Conservation (phyloP, 441 rosid genomes). For the Arabidopsis lyrata region DNA sequence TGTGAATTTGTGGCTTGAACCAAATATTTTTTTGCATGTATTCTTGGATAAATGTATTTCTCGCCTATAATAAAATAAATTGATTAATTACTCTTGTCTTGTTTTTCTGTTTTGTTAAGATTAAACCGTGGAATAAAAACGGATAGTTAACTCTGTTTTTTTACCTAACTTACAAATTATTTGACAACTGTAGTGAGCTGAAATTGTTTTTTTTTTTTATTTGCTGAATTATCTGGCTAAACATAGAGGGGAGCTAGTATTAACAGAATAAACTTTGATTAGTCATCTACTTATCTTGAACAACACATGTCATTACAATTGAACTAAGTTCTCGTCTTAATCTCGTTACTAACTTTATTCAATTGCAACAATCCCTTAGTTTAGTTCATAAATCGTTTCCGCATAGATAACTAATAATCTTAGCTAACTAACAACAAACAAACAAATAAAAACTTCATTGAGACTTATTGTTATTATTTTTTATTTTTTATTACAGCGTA, state of each 20-base stretch:
- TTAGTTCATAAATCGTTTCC: constrained; percentile 15
- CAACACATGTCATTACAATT: neutral
- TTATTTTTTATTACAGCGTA: constrained; percentile 2
- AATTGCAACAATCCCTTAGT: constrained; percentile 26
- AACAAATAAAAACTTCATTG: constrained; percentile 4
- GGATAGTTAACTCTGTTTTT: neutral
- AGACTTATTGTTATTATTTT: constrained; percentile 15
- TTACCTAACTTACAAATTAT: neutral
- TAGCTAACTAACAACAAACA: neutral
- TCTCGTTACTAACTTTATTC: constrained; percentile 5
- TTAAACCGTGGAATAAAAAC: neutral
- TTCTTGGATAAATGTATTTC: constrained; percentile 5
- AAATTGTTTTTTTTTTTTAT: too few relatives aligned
- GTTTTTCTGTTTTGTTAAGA: neutral
- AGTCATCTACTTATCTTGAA: neutral
- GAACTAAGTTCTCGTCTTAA: constrained; percentile 3
- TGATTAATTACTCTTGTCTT: neutral
- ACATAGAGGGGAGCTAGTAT: constrained; percentile 7
- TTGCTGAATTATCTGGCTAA: constrained; percentile 9
- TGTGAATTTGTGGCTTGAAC: neutral
- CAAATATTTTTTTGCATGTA: neutral
- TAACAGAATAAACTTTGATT: neutral
- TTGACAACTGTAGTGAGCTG: constrained; percentile 16
- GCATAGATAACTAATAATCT: neutral
- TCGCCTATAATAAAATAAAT: neutral